These are phyloP conservation scores for Coemansia sp. DNA, from an alignment of 192 early-diverging fungal species.

Conservation along the genomic window DNA sequence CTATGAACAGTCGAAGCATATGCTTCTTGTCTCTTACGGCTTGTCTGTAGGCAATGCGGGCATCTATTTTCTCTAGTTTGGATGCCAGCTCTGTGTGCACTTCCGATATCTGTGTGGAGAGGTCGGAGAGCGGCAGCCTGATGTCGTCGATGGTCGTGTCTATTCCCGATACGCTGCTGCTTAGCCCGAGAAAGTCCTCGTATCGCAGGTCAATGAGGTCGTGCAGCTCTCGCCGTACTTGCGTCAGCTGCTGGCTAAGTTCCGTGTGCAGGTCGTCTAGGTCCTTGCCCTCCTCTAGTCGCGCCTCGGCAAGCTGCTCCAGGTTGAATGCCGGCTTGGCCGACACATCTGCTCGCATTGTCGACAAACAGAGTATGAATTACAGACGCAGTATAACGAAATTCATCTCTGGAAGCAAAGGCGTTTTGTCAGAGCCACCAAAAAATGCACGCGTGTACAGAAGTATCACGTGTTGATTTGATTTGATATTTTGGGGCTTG, in stretches of 20 bases:
- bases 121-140: slow-evolving; percentile 7
- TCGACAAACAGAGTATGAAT: not conserved
- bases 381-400: not conserved
- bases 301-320: slow-evolving; percentile 20
- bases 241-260: slow-evolving; percentile 17
- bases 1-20: slow-evolving; percentile 37
- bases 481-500: not conserved
- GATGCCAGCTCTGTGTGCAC: slow-evolving; percentile 10
- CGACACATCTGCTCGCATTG: slow-evolving; percentile 36
- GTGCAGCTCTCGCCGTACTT: slow-evolving; percentile 20
- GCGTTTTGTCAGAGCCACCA: not conserved
- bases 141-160: slow-evolving; percentile 17
- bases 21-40: slow-evolving; percentile 34
- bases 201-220: slow-evolving; percentile 33
- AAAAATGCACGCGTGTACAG: not conserved
- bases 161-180: slow-evolving; percentile 35
- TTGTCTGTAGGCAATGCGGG: slow-evolving; percentile 25
- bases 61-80: slow-evolving; percentile 25
- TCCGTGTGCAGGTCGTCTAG: slow-evolving; percentile 24
- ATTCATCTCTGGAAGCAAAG: not conserved
- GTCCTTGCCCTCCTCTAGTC: slow-evolving; percentile 22
- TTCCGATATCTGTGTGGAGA: slow-evolving; percentile 6
- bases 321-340: slow-evolving; percentile 15
- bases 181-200: slow-evolving; percentile 43
- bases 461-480: not conserved